Evolutionary conservation across 768 basidiomycete genomes (phyloP).

Genomic region (Leccinum pellstonianum): DNA sequence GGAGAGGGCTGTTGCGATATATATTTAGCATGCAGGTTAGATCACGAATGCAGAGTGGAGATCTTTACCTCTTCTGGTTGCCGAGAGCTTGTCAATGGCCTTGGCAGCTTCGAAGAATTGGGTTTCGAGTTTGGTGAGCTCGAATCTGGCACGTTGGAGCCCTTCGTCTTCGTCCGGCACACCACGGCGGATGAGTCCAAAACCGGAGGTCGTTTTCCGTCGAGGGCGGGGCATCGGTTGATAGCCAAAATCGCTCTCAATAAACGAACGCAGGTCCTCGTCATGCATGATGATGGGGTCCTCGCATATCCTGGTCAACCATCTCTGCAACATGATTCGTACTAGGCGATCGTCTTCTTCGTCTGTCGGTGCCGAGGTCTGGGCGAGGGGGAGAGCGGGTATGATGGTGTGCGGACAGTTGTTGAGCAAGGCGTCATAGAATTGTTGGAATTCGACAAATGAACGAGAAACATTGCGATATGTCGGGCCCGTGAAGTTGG

Average conservation of each 20-base stretch:
- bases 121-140: slow-evolving; percentile 87
- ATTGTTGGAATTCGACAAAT: slow-evolving; percentile 91
- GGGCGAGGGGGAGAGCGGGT: slow-evolving; percentile 92
- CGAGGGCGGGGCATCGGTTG: slow-evolving; percentile 78
- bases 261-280: slow-evolving; percentile 91
- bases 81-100: slow-evolving; percentile 82
- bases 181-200: slow-evolving; percentile 71
- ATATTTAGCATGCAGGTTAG: slow-evolving; percentile 1
- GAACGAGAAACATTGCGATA: slow-evolving; percentile 96
- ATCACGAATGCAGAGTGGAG: background rate
- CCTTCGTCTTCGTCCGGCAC: slow-evolving; percentile 96
- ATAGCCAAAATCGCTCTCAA: slow-evolving; percentile 97
- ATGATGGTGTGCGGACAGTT: slow-evolving; percentile 96
- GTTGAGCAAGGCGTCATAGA: slow-evolving; percentile 86
- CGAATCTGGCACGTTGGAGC: slow-evolving; percentile 84
- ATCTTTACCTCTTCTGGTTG: slow-evolving; percentile 68
- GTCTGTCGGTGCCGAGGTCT: slow-evolving; percentile 95
- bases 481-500: slow-evolving; percentile 83
- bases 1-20: slow-evolving; percentile 59
- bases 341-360: slow-evolving; percentile 98
- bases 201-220: slow-evolving; percentile 71
- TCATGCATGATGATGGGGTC: slow-evolving; percentile 85
- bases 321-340: slow-evolving; percentile 90
- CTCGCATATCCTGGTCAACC: slow-evolving; percentile 91
- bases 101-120: slow-evolving; percentile 93